Evolutionary conservation across 352 stramenopile species (phyloP).

Genomic region (Pythium rishiriense): DNA sequence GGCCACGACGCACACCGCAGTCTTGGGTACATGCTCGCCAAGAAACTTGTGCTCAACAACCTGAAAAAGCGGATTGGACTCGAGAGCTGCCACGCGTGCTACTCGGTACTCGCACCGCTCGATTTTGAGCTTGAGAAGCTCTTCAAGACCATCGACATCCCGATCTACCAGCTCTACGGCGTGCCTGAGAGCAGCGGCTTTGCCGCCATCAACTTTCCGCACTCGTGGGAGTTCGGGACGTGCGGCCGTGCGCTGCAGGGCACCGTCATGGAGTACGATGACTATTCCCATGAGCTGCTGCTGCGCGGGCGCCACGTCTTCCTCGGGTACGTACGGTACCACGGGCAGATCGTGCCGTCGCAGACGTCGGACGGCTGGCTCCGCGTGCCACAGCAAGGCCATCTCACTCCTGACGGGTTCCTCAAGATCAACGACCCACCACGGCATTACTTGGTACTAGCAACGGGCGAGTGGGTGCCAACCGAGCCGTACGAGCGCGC

Average conservation of each 20-base stretch:
- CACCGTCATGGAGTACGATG: conserved; percentile 64
- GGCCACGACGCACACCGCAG: conserved; percentile 47
- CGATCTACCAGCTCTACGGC: conserved; percentile 80
- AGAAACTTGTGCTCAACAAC: conserved; percentile 73
- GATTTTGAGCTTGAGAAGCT: conserved; percentile 81
- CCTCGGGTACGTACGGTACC: conserved; percentile 53
- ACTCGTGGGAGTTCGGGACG: conserved; percentile 74
- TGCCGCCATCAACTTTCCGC: conserved; percentile 66
- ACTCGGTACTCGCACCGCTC: conserved; percentile 71
- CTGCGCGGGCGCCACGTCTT: conserved; percentile 74
- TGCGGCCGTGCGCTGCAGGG: conserved; percentile 54
- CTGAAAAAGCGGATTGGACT: conserved; percentile 83
- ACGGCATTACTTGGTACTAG: conserved; percentile 69
- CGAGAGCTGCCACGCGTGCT: conserved; percentile 72
- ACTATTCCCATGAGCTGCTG: conserved; percentile 62
- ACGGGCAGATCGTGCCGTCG: conserved; percentile 26
- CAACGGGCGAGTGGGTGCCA: conserved; percentile 74
- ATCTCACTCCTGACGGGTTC: conserved; percentile 71
- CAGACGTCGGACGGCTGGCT: conserved; percentile 50
- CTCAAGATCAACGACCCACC: conserved; percentile 67
- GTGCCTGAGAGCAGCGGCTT: conserved; percentile 70
- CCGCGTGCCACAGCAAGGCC: conserved; percentile 51
- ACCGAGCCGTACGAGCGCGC: conserved; percentile 60
- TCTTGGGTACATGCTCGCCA: conserved; percentile 78
- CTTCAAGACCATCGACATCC: conserved; percentile 83